phyloP scores from a whole-genome alignment of 305 asterid genomes.

The Rubia peregrina region DNA sequence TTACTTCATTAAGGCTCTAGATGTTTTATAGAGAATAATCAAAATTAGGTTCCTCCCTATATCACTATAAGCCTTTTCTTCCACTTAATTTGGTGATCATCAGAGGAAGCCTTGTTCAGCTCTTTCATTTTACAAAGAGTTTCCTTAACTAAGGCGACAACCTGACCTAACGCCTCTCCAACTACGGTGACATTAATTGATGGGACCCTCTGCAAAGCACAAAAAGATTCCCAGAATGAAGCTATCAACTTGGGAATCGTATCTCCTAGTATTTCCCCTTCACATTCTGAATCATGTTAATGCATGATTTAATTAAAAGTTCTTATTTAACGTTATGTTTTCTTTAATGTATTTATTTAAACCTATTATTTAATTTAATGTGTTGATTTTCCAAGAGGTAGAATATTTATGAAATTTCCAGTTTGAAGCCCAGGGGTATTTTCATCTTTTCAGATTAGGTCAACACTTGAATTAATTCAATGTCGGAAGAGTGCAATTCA shows the following conservation, averaged over 20 bases:
- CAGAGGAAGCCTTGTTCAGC: background rate
- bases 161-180: slow-evolving; percentile 75
- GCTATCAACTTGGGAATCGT: slow-evolving; percentile 72
- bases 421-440: no score
- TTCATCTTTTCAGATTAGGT: no score
- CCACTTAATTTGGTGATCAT: no score
- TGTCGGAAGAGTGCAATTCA: no score
- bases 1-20: slow-evolving; percentile 42
- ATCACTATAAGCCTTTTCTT: no score
- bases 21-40: slow-evolving; percentile 61
- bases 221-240: slow-evolving; percentile 77
- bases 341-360: no score
- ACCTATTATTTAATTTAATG: no score
- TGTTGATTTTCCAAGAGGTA: no score
- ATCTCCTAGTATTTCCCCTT: slow-evolving; percentile 31
- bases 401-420: no score
- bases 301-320: no score
- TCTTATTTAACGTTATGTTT: no score
- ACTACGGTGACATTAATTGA: slow-evolving; percentile 69
- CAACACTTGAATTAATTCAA: no score
- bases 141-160: slow-evolving; percentile 67
- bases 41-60: slow-evolving; percentile 30
- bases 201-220: slow-evolving; percentile 74
- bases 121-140: slow-evolving; percentile 88
- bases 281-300: slow-evolving; percentile 33